phyloP scores from a whole-genome alignment of 2,329 filamentous ascomycete genomes.

The Colletotrichum paranaense region DNA sequence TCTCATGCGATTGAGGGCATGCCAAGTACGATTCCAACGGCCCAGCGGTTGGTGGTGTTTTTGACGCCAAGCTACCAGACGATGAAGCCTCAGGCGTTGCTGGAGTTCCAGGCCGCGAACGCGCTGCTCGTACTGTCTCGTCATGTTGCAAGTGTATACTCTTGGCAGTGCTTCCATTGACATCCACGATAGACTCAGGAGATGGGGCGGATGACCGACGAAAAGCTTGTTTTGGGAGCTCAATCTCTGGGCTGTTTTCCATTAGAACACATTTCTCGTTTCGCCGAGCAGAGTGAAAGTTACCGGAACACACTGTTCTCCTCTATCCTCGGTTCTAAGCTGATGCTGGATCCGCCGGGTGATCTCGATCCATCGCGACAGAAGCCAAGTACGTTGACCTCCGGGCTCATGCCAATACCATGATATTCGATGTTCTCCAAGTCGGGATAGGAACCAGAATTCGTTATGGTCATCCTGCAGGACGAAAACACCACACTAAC shows the following conservation, averaged over 20 bases:
- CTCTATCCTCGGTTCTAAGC: neutral
- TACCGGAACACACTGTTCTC: neutral
- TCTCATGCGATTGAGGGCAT: neutral
- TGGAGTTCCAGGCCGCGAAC: neutral
- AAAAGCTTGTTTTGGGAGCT: neutral
- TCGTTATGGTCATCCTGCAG: neutral
- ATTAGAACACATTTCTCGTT: neutral
- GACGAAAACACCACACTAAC: neutral
- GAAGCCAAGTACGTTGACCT: neutral
- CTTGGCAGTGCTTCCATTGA: neutral
- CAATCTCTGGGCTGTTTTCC: neutral
- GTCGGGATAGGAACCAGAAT: neutral
- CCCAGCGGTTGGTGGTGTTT: neutral
- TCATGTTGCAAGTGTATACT: neutral
- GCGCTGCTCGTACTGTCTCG: no score
- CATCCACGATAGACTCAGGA: neutral
- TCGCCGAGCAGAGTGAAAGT: no score
- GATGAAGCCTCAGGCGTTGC: neutral
- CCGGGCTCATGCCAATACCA: constrained; percentile 16
- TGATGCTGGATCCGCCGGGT: constrained; percentile 10
- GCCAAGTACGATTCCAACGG: constrained; percentile 1
- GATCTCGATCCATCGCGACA: neutral
- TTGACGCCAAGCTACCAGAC: neutral
- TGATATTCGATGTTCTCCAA: constrained; percentile 6
- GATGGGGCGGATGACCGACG: constrained; percentile 14